Base-by-base conservation (phyloP, 139 green algal species). In the Chlorella sp. region DNA sequence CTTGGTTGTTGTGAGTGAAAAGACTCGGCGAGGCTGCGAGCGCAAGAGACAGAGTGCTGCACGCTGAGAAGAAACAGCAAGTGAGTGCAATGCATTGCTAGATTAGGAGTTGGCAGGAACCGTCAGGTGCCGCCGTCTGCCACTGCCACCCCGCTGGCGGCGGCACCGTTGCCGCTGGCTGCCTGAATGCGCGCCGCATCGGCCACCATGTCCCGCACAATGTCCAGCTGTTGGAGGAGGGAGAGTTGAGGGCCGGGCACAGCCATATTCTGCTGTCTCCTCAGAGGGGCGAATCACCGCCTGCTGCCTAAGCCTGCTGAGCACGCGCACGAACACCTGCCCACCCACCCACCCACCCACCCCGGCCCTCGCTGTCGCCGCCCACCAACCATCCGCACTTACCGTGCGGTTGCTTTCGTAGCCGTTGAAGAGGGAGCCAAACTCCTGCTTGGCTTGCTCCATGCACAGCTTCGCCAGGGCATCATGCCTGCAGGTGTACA, bases 381-480 rank as follows among this genome's bases (percentile, higher is more conserved):
- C n/a, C n/a, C n/a, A n/a, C n/a, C n/a, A n/a, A n/a, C n/a, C n/a
- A n/a, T n/a, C n/a, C n/a, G n/a, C n/a, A 2, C 36, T 67, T 24
- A 82, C 76, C 36, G 36, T 82, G 51, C 32, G 36, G 74, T 81
- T 81, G 74, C 48, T 68, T 34, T 28, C n/a, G 48, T 81, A 81
- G 48, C 74, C 48, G 24, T 16, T 34, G 22, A 68, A 81, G 9
- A 28, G n/a, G 20, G 17, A 1, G 5, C 48, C 48, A 56, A 48
- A 81, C n/a, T 44, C 30, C 30, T 32, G 32, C 48, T 81, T 81
- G 26, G 30, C 76, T 36, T 40, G n/a, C 11, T 22, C 76, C 36
- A 72, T 58, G 76, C 76, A 82, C 34, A 22, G 48, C 54, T 72
- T 69, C 0, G 40, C 76, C 54, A 51, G 34, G 0, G 34, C 54